These are phyloP conservation scores for Myxozyma nipponensis DNA, from an alignment of 805 yeast species.

Conservation along the genomic window DNA sequence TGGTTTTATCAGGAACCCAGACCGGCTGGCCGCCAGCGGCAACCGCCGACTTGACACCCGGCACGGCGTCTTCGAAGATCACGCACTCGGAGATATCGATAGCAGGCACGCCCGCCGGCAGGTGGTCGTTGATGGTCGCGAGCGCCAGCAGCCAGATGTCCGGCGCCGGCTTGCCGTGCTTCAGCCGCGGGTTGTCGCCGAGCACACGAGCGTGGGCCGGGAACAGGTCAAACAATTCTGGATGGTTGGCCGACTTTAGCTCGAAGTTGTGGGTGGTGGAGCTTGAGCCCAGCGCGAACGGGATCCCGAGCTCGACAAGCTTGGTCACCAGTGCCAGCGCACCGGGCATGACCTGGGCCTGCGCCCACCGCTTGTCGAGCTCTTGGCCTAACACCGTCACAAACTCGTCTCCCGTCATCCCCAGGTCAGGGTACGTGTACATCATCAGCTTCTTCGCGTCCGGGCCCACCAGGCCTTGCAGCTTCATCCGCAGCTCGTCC, in stretches of 20 bases:
- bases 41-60: conserved; percentile 80
- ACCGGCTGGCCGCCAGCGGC: conserved; percentile 80
- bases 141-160: conserved; percentile 86
- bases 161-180: conserved; percentile 89
- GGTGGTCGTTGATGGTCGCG: conserved; percentile 58
- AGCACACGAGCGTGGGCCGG: conserved; percentile 67
- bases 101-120: conserved; percentile 34
- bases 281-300: conserved; percentile 90
- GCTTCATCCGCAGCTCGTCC: background rate
- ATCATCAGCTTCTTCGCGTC: background rate
- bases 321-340: conserved; percentile 63
- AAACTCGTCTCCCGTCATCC: background rate
- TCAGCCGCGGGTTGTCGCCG: conserved; percentile 84
- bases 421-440: background rate
- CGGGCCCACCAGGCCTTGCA: background rate
- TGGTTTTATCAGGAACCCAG: conserved; percentile 88
- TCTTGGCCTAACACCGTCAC: background rate
- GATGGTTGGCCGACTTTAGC: conserved; percentile 61
- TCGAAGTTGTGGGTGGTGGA: conserved; percentile 57
- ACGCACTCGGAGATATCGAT: conserved; percentile 33
- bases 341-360: conserved; percentile 71
- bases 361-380: conserved; percentile 50
- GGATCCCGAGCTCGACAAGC: conserved; percentile 52
- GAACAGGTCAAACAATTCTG: conserved; percentile 53
- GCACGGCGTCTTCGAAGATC: conserved; percentile 90